Evolutionary conservation across 805 yeast species (phyloP).

Genomic region (Wickerhamiella lipophila): DNA sequence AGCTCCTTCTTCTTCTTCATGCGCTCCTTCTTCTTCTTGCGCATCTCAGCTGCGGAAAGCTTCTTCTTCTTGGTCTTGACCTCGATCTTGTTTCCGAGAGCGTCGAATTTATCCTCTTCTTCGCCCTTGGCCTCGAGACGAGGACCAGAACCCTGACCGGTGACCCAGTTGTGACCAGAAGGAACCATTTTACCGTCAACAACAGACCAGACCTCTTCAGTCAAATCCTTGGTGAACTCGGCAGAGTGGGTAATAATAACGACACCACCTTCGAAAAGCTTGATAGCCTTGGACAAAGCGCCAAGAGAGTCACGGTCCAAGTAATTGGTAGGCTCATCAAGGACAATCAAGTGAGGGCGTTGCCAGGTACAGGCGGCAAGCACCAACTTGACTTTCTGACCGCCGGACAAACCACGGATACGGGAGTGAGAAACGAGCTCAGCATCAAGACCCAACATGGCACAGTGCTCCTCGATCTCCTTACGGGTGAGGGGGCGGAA

Average conservation of each 20-base stretch:
- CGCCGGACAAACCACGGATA: constrained; percentile 99
- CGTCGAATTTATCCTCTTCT: constrained; percentile 98
- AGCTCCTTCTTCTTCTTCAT: constrained; percentile 99
- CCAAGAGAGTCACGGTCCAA: constrained; percentile 99
- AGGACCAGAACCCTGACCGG: constrained; percentile 99
- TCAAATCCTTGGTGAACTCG: constrained; percentile 97
- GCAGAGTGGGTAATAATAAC: constrained; percentile 99
- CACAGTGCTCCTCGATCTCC: constrained; percentile 98
- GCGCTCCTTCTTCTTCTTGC: constrained; percentile 99
- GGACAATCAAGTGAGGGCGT: constrained; percentile 98
- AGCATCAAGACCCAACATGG: constrained; percentile 95
- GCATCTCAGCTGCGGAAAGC: constrained; percentile 96
- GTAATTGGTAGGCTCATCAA: constrained; percentile 99
- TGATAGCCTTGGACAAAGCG: constrained; percentile 97
- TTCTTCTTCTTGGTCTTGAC: constrained; percentile 92
- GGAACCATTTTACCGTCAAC: constrained; percentile 97
- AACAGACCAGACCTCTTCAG: constrained; percentile 99
- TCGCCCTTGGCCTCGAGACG: constrained; percentile 93
- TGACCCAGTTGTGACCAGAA: constrained; percentile 99
- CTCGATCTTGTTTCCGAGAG: constrained; percentile 99
- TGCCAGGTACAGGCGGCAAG: constrained; percentile 99
- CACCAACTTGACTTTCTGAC: constrained; percentile 99
- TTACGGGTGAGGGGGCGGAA: constrained; percentile 99
- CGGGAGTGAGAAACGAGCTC: constrained; percentile 99
- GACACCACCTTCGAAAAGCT: constrained; percentile 99